Evolutionary conservation across 176 grass and related monocot species (phyloP).

Genomic region (Eremochloa ophiuroides): DNA sequence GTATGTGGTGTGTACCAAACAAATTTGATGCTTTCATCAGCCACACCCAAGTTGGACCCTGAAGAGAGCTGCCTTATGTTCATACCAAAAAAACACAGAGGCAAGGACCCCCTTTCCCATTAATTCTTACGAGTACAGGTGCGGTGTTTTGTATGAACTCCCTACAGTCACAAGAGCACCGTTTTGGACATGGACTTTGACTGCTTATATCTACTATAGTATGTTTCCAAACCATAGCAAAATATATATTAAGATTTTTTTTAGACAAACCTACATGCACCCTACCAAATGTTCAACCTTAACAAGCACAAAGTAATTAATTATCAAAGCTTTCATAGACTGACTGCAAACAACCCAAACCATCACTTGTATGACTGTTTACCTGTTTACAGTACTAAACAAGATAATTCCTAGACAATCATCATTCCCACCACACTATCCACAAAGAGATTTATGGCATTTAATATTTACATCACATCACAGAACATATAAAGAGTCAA

Average conservation of each 20-base stretch:
- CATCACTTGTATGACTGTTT: not conserved
- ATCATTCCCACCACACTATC: not conserved
- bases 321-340: not conserved
- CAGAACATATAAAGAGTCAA: conserved; percentile 4
- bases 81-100: not conserved
- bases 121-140: not conserved
- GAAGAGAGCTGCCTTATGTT: not conserved
- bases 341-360: not conserved
- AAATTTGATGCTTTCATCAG: not conserved
- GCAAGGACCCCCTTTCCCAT: not conserved
- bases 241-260: not conserved
- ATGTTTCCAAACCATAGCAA: not conserved
- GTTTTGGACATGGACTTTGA: not conserved
- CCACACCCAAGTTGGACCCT: not conserved
- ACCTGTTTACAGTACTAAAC: not conserved
- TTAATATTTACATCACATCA: not conserved
- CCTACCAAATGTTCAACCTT: not conserved
- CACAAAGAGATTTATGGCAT: not conserved
- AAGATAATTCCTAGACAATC: not conserved
- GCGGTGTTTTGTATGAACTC: not conserved
- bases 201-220: not conserved
- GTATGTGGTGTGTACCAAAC: not conserved
- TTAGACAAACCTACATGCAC: not conserved
- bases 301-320: not conserved
- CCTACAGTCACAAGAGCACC: not conserved